Base-by-base conservation (phyloP, 805 yeast genomes). In the Grigorovia jiainica region DNA sequence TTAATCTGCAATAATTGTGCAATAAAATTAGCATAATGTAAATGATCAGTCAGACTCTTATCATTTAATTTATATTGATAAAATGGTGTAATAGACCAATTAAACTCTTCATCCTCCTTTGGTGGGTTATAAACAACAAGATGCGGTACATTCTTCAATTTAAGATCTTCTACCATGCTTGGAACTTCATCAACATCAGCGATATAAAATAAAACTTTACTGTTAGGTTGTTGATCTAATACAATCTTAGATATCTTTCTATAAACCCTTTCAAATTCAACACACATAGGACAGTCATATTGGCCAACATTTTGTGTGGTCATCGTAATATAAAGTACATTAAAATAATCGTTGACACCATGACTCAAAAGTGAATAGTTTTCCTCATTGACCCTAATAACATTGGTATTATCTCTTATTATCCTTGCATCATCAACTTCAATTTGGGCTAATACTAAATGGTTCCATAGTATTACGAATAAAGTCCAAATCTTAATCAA, bases 51-150 rank as follows among this genome's bases (percentile, higher is more conserved):
- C 3, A 57, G 38, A n/a, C 60, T 47, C 10, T 47, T 49, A 45
- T 61, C 49, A 48, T 62, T 44, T 48, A 58, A 25, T 47, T 47
- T 29, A 58, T 67, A 55, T 43, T 63, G 48, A 66, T 71, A 51
- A 64, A 63, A 64, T 47, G 61, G 61, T 17, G 58, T 51, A 2
- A 45, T 42, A 8, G 54, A 32, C 63, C 63, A 59, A 15, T 46
- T 38, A 40, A 57, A 57, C 3, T 35, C 53, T 4, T 57, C 60
- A 38, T 53, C 53, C 3, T 48, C 50, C 18, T 30, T 24, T 21
- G 60, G 53, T 3, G 78, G 82, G 3, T 87, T 87, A 42, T 75
- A 70, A 2, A 82, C 63, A 77, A 87, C 76, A n/a, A 80, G 49
- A 45, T 76, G 79, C 1, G 94, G 92, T 3, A 80, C 75, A 2